Conservation (phyloP, 148 eudicot species). For the Fagopyrum homotropicum region DNA sequence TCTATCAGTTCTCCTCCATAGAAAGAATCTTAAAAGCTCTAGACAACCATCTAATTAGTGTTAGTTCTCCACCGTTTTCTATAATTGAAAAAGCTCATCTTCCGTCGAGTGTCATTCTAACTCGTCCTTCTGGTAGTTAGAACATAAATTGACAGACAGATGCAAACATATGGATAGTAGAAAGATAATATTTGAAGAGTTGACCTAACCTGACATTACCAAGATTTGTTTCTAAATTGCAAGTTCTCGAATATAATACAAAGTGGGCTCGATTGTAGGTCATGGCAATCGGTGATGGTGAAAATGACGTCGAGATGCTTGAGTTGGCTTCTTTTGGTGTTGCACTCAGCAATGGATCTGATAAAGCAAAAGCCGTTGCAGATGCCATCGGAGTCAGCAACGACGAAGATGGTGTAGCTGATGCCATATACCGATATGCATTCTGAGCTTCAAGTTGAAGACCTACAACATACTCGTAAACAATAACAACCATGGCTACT, state of each 20-base stretch:
- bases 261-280: slow-evolving; percentile 27
- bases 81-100: too few relatives aligned
- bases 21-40: neutral
- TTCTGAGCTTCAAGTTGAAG: slow-evolving; percentile 34
- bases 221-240: neutral
- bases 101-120: too few relatives aligned
- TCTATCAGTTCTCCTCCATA: neutral
- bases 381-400: slow-evolving; percentile 67
- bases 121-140: too few relatives aligned
- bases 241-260: neutral
- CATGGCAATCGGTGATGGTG: slow-evolving; percentile 96
- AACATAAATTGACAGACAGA: neutral
- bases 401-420: slow-evolving; percentile 95
- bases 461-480: neutral
- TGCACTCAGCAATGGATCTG: slow-evolving; percentile 88
- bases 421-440: slow-evolving; percentile 87
- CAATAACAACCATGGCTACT: neutral
- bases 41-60: too few relatives aligned
- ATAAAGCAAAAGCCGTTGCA: slow-evolving; percentile 76
- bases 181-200: neutral
- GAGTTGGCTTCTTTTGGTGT: slow-evolving; percentile 74
- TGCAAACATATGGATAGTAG: neutral
- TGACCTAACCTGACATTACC: neutral
- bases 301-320: slow-evolving; percentile 93
- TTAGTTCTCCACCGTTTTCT: too few relatives aligned